Base-by-base conservation (phyloP, 345 rosid genomes). In the Excoecaria agallocha region DNA sequence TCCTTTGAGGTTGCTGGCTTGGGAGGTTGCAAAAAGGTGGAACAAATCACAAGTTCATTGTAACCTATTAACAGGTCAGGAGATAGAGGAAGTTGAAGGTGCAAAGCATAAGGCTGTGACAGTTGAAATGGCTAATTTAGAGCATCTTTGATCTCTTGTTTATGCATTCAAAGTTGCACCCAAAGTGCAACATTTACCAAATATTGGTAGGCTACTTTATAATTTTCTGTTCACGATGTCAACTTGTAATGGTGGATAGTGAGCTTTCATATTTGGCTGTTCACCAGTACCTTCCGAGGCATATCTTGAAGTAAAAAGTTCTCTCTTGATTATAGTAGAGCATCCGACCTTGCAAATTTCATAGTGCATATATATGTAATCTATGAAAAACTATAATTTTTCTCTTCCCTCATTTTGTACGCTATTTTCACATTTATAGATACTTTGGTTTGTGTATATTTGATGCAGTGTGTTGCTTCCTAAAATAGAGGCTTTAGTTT, bases 111-210 rank as follows among this genome's bases (percentile, higher is more conserved):
- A 85, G 79, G 87, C 98, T 65, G 96, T 88, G 74, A 94, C 96
- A 5, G 98, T 94, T 74, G 97, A 94, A 88, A 94, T 94, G 97
- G 98, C 91, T 50, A 95, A 94, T 84, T 87, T 90, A n/a, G n/a
- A 24, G 71, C 71, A 82, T 86, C 63, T 94, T 85, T 56, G 98
- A 92, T 76, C 91, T 92, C 75, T 77, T 94, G 55, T 84, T 64
- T 67, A 78, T 89, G 90, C 91, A 89, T 77, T 94, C 98, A 8
- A 87, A 82, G 70, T 80, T 89, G 69, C 89, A 89, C 69, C 93
- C 92, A 68, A 75, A 74, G 75, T 69, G 50, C 4, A 88, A 95
- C 55, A 71, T 94, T 65, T 82, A 75, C 81, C 84, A 82, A 74
- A 87, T 94, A 74, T 74, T 92, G 94, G 97, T 91, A 81, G 20